phyloP scores from a whole-genome alignment of 169 alveolate species.

The Eimeria necatrix region DNA sequence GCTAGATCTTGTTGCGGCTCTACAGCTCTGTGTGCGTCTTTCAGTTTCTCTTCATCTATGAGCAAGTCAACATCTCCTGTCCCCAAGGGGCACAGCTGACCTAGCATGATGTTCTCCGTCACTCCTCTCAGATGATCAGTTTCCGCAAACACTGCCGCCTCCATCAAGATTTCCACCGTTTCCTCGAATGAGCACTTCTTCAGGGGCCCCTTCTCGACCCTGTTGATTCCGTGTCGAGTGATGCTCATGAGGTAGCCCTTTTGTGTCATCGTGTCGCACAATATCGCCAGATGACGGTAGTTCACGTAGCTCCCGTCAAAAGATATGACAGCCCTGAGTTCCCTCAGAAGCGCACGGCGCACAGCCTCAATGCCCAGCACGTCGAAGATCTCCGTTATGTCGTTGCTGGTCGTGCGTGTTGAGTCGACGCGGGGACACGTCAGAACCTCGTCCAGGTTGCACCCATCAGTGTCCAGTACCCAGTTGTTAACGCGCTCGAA shows the following conservation, averaged over 20 bases:
- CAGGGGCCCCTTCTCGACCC: constrained; percentile 98
- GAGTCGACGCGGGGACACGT: constrained; percentile 95
- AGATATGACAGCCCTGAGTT: constrained; percentile 94
- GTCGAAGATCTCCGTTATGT: constrained; percentile 97
- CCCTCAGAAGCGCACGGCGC: constrained; percentile 97
- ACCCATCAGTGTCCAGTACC: constrained; percentile 99
- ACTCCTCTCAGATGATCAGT: constrained; percentile 94
- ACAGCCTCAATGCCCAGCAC: constrained; percentile 99
- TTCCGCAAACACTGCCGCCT: constrained; percentile 99
- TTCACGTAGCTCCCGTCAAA: constrained; percentile 96
- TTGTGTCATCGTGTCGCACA: constrained; percentile 99
- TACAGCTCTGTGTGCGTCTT: constrained; percentile 92
- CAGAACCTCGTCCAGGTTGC: constrained; percentile 96
- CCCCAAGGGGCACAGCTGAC: constrained; percentile 96
- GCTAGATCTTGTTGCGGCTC: constrained; percentile 90
- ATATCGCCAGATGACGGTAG: constrained; percentile 98
- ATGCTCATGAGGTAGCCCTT: constrained; percentile 99
- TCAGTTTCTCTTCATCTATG: constrained; percentile 94
- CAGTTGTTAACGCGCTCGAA: constrained; percentile 95
- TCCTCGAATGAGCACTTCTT: constrained; percentile 99
- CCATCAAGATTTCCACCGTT: constrained; percentile 99
- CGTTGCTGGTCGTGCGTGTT: constrained; percentile 97
- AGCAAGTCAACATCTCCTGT: constrained; percentile 96
- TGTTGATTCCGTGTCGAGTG: constrained; percentile 99
- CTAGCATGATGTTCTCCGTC: constrained; percentile 97